These are phyloP conservation scores for Strobilomyces confusus DNA, from an alignment of 768 basidiomycete species.

Conservation along the genomic window DNA sequence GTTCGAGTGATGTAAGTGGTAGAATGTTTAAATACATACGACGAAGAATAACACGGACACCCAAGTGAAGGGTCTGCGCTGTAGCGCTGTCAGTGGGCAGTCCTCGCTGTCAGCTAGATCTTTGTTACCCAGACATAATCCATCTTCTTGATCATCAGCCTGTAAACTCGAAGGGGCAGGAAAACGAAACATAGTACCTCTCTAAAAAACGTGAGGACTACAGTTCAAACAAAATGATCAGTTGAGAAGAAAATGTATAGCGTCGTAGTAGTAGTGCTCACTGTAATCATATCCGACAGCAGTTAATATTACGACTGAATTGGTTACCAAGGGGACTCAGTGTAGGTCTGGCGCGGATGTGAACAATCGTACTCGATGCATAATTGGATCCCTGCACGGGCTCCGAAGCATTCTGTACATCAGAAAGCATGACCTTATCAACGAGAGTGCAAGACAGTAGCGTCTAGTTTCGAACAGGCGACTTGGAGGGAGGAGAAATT, in stretches of 20 bases:
- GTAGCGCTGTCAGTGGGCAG: neutral
- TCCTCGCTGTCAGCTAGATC: neutral
- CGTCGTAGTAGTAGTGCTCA: neutral
- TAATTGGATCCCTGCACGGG: neutral
- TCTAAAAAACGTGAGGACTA: neutral
- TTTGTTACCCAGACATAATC: neutral
- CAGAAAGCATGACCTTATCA: no score
- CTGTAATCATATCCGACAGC: neutral
- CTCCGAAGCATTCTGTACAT: no score
- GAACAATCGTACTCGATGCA: neutral
- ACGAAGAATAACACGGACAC: neutral
- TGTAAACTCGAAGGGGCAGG: neutral
- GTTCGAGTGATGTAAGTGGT: neutral
- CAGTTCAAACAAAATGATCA: neutral
- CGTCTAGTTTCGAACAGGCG: no score
- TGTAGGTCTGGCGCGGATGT: neutral
- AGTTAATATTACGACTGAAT: neutral
- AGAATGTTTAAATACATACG: neutral
- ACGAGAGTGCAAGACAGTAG: no score
- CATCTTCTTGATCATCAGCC: neutral
- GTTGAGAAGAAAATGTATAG: neutral
- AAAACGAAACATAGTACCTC: neutral
- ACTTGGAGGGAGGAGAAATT: no score
- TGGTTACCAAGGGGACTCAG: neutral
- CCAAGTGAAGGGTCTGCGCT: neutral